phyloP scores from a whole-genome alignment of 2,329 filamentous ascomycete genomes.

The Aspergillus clavatus region DNA sequence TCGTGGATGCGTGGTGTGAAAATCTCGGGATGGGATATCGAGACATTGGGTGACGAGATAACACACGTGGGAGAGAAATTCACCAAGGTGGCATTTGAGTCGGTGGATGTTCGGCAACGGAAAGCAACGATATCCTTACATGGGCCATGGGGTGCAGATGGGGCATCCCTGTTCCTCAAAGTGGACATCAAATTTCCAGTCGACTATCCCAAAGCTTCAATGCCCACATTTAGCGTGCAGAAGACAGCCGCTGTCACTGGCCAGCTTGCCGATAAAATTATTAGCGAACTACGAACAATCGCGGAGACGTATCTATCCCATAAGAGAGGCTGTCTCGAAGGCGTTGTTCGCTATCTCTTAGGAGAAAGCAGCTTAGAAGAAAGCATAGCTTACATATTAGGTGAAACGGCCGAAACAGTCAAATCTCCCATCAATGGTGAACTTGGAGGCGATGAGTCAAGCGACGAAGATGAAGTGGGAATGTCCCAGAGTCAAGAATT shows the following conservation, averaged over 20 bases:
- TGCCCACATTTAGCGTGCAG: constrained; percentile 51
- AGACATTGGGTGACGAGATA: constrained; percentile 57
- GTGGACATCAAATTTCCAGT: constrained; percentile 55
- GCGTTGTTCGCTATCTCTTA: constrained; percentile 56
- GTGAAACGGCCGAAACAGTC: constrained; percentile 53
- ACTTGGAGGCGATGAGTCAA: constrained; percentile 70
- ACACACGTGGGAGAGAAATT: constrained; percentile 58
- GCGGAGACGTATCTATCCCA: constrained; percentile 50
- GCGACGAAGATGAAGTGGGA: constrained; percentile 66
- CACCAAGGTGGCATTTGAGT: constrained; percentile 56
- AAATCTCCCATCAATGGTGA: constrained; percentile 40
- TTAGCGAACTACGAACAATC: constrained; percentile 51
- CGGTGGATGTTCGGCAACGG: constrained; percentile 52
- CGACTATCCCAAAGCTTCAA: constrained; percentile 50
- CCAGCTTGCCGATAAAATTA: constrained; percentile 46
- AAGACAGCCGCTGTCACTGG: constrained; percentile 54
- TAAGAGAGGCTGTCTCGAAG: constrained; percentile 56
- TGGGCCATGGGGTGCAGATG: constrained; percentile 55
- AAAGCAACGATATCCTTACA: constrained; percentile 54
- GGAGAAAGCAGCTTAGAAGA: constrained; percentile 57
- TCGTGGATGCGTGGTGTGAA: constrained; percentile 63
- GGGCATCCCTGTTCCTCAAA: constrained; percentile 51
- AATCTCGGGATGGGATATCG: constrained; percentile 51
- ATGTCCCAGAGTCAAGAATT: constrained; percentile 41
- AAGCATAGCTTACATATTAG: constrained; percentile 48